Percentiles rank a stretch among this genome's conserved stretches.
These are phyloP conservation scores for Schizochytrium sp. DNA, from an alignment of 108 stramenopile species.

Conservation along the genomic window DNA sequence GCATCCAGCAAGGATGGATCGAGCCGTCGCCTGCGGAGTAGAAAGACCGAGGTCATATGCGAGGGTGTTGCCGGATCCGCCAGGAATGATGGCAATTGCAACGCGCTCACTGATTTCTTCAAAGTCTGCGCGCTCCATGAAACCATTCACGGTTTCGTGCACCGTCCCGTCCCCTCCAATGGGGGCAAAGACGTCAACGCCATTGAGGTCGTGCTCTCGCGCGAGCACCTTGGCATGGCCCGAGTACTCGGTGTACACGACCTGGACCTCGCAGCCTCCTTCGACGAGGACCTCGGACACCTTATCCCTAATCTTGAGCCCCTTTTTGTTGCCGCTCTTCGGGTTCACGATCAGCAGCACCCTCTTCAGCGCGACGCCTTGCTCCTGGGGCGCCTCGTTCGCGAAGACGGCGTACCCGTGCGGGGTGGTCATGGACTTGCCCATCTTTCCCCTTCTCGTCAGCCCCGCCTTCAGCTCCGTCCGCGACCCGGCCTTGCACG, in stretches of 20 bases:
- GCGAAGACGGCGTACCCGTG: background rate
- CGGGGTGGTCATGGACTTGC: background rate
- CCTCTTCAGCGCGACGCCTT: background rate
- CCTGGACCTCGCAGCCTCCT: background rate
- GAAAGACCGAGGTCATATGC: background rate
- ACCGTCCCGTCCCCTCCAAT: conserved; percentile 25
- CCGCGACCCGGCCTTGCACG: background rate
- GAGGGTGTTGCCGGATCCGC: conserved; percentile 16
- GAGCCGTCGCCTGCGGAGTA: background rate
- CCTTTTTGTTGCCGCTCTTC: background rate
- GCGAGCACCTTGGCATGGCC: conserved; percentile 8
- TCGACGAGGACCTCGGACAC: background rate
- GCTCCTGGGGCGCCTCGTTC: background rate
- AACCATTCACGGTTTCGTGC: conserved; percentile 16
- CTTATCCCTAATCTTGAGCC: background rate
- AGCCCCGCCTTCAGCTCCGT: background rate
- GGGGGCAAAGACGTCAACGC: background rate
- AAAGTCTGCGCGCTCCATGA: background rate
- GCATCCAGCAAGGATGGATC: background rate
- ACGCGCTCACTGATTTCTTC: background rate
- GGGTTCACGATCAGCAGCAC: background rate
- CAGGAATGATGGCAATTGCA: conserved; percentile 11
- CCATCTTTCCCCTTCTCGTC: background rate
- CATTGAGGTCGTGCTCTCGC: background rate
- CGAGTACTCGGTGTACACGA: background rate